Conservation (phyloP, 805 yeast genomes). For the Metschnikowia bowlesiae region DNA sequence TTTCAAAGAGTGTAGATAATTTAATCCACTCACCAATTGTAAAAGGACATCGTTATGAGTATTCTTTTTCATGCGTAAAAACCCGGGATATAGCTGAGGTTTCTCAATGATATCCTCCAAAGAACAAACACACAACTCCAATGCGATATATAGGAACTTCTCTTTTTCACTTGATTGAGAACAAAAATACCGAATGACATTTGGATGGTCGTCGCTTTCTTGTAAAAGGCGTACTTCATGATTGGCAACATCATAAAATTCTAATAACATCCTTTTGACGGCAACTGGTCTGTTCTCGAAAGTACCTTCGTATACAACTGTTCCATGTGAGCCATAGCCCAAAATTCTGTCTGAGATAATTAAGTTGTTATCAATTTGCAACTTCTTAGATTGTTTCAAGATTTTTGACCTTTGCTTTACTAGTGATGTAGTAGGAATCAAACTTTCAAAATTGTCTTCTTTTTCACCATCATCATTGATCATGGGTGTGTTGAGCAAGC, state of each 20-base stretch:
- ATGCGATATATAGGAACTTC: conserved; percentile 83
- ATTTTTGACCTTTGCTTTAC: conserved; percentile 20
- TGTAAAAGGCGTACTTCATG: conserved; percentile 84
- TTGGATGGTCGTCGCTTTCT: conserved; percentile 95
- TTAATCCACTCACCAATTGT: conserved; percentile 80
- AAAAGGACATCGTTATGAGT: conserved; percentile 44
- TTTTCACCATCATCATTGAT: conserved; percentile 4
- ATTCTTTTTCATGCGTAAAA: conserved; percentile 36
- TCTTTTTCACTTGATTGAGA: conserved; percentile 75
- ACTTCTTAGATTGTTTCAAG: conserved; percentile 21
- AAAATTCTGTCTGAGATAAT: conserved; percentile 68
- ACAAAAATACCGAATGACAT: conserved; percentile 88
- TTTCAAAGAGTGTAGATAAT: conserved; percentile 81
- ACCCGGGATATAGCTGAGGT: conserved; percentile 20
- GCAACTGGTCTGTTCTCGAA: conserved; percentile 95
- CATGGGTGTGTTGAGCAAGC: conserved; percentile 3
- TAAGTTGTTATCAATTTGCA: conserved; percentile 47
- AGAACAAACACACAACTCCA: conserved; percentile 86
- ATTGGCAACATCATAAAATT: conserved; percentile 89
- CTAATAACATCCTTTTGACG: conserved; percentile 87
- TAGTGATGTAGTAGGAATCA: conserved; percentile 22
- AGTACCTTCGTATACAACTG: conserved; percentile 85
- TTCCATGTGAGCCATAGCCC: conserved; percentile 96
- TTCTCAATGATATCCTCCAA: conserved; percentile 75
- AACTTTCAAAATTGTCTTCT: conserved; percentile 9